A percentile compares a stretch with the other conserved stretches of the same genome.
phyloP scores from a whole-genome alignment of 148 eudicot genomes.

The Silene uniflora region DNA sequence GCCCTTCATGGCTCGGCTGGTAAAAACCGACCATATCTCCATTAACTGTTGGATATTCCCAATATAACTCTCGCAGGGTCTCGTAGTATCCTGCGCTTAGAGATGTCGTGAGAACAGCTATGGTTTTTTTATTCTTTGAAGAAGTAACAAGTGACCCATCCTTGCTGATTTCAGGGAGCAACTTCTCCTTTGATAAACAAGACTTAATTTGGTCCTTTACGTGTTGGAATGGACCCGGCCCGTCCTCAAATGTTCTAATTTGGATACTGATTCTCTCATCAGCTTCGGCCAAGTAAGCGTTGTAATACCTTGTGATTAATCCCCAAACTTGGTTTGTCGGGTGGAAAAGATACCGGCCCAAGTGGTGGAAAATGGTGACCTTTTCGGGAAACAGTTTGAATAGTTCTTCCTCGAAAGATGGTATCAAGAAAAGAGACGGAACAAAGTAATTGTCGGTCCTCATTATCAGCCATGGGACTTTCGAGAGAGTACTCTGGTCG shows the following conservation, averaged over 20 bases:
- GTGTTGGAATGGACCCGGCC: constrained; percentile 63
- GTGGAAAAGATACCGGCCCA: constrained; percentile 87
- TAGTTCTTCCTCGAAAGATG: constrained; percentile 74
- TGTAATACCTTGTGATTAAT: constrained; percentile 66
- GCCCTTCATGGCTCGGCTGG: constrained; percentile 87
- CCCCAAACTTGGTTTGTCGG: constrained; percentile 97
- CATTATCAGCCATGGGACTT: constrained; percentile 81
- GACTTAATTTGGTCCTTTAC: constrained; percentile 72
- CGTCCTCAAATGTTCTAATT: constrained; percentile 65
- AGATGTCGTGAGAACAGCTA: constrained; percentile 75
- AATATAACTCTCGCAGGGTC: constrained; percentile 47
- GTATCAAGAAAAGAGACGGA: constrained; percentile 77
- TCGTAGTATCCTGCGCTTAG: constrained; percentile 64
- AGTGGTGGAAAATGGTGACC: constrained; percentile 69
- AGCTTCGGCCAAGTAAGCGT: constrained; percentile 72
- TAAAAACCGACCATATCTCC: constrained; percentile 62
- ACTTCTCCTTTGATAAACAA: constrained; percentile 60
- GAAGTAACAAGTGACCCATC: constrained; percentile 26
- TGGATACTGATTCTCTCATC: constrained; percentile 85
- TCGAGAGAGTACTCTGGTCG: constrained; percentile 54
- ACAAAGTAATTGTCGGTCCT: constrained; percentile 77
- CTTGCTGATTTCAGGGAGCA: constrained; percentile 51
- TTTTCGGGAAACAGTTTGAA: constrained; percentile 68
- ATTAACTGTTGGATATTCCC: constrained; percentile 70
- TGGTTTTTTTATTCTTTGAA: constrained; percentile 37